phyloP scores from a whole-genome alignment of 441 rosid genomes.

The Erodium chrysanthum region DNA sequence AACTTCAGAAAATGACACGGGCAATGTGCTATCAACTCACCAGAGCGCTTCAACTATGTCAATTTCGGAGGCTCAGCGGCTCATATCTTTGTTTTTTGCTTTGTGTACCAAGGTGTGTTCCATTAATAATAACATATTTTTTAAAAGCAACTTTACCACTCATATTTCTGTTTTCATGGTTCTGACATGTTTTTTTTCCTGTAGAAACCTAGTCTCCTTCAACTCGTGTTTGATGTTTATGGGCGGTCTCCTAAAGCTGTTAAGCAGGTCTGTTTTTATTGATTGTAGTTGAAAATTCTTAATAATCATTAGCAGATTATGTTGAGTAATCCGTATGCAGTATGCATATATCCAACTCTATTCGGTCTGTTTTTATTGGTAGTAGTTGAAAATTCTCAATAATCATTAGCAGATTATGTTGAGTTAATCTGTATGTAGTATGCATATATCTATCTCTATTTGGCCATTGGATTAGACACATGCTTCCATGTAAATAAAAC shows the following conservation, averaged over 20 bases:
- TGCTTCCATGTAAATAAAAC: background rate
- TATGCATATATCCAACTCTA: background rate
- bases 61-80: slow-evolving; percentile 73
- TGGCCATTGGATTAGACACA: background rate
- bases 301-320: no score
- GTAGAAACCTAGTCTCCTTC: slow-evolving; percentile 88
- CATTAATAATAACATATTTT: slow-evolving; percentile 14
- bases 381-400: background rate
- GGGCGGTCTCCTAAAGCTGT: slow-evolving; percentile 71
- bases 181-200: slow-evolving; percentile 24
- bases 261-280: slow-evolving; percentile 55
- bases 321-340: no score
- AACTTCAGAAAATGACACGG: slow-evolving; percentile 41
- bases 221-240: slow-evolving; percentile 66
- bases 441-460: background rate
- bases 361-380: slow-evolving; percentile 19
- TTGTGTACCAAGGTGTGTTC: slow-evolving; percentile 80
- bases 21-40: slow-evolving; percentile 33
- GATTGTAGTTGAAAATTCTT: background rate
- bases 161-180: slow-evolving; percentile 7
- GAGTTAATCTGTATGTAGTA: no score
- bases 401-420: no score
- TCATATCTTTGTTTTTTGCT: slow-evolving; percentile 79
- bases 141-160: slow-evolving; percentile 1
- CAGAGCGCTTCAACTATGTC: slow-evolving; percentile 45